phyloP scores from a whole-genome alignment of 2,329 filamentous ascomycete species.

The Dendryphion nanum region DNA sequence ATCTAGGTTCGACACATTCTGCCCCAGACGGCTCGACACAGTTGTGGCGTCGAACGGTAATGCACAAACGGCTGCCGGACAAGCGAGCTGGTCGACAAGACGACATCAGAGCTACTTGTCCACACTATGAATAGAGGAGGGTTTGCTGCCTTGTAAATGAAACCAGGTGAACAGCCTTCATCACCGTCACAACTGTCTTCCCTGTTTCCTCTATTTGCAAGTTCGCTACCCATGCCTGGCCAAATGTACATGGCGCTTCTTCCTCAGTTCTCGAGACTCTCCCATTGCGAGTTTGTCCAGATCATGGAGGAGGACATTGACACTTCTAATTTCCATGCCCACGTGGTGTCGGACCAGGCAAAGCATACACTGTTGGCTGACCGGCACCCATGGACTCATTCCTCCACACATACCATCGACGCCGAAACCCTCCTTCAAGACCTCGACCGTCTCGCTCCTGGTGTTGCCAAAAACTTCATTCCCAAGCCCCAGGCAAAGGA shows the following conservation, averaged over 20 bases:
- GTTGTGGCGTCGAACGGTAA: slow-evolving; percentile 12
- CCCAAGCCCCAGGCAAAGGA: slow-evolving; percentile 18
- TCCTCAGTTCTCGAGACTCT: background rate
- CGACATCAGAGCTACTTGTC: no score
- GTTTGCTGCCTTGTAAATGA: no score
- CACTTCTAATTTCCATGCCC: slow-evolving; percentile 23
- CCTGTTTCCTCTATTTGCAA: no score
- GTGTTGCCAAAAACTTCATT: slow-evolving; percentile 30
- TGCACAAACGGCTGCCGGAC: slow-evolving; percentile 2
- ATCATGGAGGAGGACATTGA: slow-evolving; percentile 32
- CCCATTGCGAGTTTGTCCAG: slow-evolving; percentile 23
- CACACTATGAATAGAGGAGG: no score
- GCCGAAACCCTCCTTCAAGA: slow-evolving; percentile 23
- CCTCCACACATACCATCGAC: slow-evolving; percentile 7
- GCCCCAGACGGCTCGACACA: slow-evolving; percentile 12
- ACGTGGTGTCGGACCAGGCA: slow-evolving; percentile 18
- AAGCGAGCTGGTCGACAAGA: background rate
- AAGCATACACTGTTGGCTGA: slow-evolving; percentile 17
- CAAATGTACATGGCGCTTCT: background rate
- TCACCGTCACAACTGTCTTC: no score
- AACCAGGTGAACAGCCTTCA: no score
- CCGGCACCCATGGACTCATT: slow-evolving; percentile 6
- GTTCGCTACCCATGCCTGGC: no score
- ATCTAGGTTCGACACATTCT: no score
- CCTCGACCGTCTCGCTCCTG: slow-evolving; percentile 25